phyloP scores from a whole-genome alignment of 352 stramenopile genomes.

The Phytophthora hibernalis region DNA sequence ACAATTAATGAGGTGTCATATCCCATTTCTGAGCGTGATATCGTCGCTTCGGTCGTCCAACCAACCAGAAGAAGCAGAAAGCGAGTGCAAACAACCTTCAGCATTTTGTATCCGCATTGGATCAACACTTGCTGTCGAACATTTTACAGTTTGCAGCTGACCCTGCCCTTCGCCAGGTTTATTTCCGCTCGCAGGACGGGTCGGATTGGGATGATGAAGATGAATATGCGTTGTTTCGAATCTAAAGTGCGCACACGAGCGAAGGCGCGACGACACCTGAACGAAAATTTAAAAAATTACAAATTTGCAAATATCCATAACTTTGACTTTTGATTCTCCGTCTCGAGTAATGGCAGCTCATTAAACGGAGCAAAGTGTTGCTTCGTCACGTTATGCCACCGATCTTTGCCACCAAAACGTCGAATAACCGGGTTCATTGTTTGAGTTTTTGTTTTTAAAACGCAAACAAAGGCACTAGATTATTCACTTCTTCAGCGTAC shows the following conservation, averaged over 20 bases:
- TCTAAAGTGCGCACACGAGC: not conserved
- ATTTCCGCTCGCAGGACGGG: not conserved
- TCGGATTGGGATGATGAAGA: not conserved
- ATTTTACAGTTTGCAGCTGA: not conserved
- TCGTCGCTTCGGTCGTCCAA: not conserved
- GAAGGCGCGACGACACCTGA: too few relatives aligned
- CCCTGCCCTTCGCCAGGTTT: not conserved
- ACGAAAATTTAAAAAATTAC: too few relatives aligned
- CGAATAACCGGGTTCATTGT: too few relatives aligned
- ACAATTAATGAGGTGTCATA: not conserved
- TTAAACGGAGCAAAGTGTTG: too few relatives aligned
- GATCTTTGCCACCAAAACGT: too few relatives aligned
- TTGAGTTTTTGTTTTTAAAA: too few relatives aligned
- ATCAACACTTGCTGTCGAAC: not conserved
- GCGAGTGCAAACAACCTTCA: not conserved
- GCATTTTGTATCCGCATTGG: not conserved
- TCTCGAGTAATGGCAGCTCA: too few relatives aligned
- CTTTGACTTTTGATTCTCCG: too few relatives aligned
- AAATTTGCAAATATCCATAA: too few relatives aligned
- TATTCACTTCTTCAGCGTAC: too few relatives aligned
- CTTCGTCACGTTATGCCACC: too few relatives aligned
- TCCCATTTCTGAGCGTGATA: conserved; percentile 3
- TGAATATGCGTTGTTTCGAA: not conserved
- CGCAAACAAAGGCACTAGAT: too few relatives aligned
- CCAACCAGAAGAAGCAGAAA: conserved; percentile 4